Evolutionary conservation across 495 filamentous ascomycete species (phyloP), one percentile per base, ranked within the genome.

Genomic region (Hypoxylon intermedium): DNA sequence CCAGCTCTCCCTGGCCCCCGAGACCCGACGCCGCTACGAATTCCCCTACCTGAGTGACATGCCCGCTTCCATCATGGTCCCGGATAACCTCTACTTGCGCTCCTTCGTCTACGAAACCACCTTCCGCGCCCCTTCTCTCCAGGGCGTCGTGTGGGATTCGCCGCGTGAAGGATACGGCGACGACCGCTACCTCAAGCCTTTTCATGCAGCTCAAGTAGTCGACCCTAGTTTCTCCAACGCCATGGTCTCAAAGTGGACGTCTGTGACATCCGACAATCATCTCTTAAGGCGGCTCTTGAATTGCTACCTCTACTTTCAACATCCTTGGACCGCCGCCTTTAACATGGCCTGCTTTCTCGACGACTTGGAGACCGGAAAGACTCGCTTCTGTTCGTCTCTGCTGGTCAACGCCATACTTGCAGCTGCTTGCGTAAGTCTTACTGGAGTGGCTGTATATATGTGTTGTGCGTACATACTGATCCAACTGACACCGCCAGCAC

Each of bases 1-100:
- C 3, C 72, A 78, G 51, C 62, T 76, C 6, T 65, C 72, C 6
- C 30, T 78, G 13, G 58, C 64, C 6, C 75, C 75, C 6, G 74
- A 78, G 54, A 52, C 72, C 24, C 61, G 72, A 1, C 72, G 60
- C 30, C 73, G 74, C 34, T 78, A 74, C 45, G 73, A 75, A 53
- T 78, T 78, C 42, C 75, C 75, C 6, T 77, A 74, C 50, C 47
- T 64, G 18, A 12, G 63, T 7, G 67, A 73, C 9, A 78, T 78
- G 74, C 75, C 75, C 2, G 13, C 41, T 9, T 54, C 57, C 1
- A 72, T 67, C 26, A 16, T 77, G 21, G 50, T 56, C 2, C 43
- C 54, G 6, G 67, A 69, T 42, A 77, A 77, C 21, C 69, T 67
- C 16, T 76, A 76, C 38, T 58, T 77, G 6, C 61, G 70, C 21